Evolutionary conservation across 2,329 filamentous ascomycete species (phyloP).

Genomic region (Pseudogymnoascus pannorum): DNA sequence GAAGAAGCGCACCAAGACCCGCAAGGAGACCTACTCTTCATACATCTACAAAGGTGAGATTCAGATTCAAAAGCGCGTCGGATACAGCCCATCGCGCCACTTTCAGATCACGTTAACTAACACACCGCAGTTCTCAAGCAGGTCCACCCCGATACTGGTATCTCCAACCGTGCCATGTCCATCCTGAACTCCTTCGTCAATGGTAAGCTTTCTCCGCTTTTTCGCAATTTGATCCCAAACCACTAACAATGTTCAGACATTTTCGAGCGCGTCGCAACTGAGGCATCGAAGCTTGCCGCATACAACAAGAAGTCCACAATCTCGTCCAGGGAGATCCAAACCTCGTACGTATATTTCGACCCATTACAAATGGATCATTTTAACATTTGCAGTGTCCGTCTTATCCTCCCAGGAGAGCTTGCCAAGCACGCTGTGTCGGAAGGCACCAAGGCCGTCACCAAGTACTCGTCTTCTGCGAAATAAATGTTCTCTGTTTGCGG

Average conservation of each 20-base stretch:
- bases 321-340: conserved; percentile 98
- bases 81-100: neutral
- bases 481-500: conserved; percentile 54
- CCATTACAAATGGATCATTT: conserved; percentile 32
- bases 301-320: conserved; percentile 99
- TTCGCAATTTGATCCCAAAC: neutral
- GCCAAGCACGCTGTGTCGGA: conserved; percentile 99
- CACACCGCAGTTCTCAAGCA: conserved; percentile 81
- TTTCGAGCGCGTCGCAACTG: conserved; percentile 97
- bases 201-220: conserved; percentile 50
- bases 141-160: conserved; percentile 99
- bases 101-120: conserved; percentile 26
- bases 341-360: conserved; percentile 55
- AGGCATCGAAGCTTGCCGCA: conserved; percentile 96
- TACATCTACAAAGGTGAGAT: conserved; percentile 99
- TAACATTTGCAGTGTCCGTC: conserved; percentile 56
- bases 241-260: conserved; percentile 59
- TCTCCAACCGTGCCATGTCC: conserved; percentile 99
- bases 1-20: conserved; percentile 99
- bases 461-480: conserved; percentile 99
- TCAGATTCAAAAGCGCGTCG: conserved; percentile 7
- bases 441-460: conserved; percentile 99
- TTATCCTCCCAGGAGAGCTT: conserved; percentile 96
- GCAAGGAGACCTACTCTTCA: conserved; percentile 99
- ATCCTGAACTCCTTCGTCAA: conserved; percentile 99